Evolutionary conservation across 805 yeast species (phyloP), one percentile per base, ranked within the genome.

Genomic region (Starmerella floris): DNA sequence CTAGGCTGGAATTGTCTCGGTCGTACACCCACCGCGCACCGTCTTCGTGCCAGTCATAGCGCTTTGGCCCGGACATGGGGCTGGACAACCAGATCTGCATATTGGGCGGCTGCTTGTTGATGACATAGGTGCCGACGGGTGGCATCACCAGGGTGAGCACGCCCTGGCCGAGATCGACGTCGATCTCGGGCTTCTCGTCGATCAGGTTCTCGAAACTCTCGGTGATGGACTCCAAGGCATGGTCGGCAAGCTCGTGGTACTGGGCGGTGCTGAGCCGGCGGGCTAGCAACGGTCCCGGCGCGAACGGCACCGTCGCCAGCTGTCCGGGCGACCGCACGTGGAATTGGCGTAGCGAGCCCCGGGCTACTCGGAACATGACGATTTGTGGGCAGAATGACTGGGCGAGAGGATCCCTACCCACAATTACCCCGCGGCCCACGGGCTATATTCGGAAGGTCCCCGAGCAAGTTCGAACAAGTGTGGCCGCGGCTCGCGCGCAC

Each of bases 21-120:
- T 80, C 59, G 11, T 87, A 79, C 11, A 76, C 63, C 98, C 98
- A 91, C 43, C 68, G 65, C 9, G 23, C 21, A 5, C n/a, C 16
- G 3, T 81, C 82, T 33, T 74, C 70, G 34, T 80, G 68, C 48
- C 72, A 73, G 59, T 91, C 97, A 55, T 75, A 81, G 34, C 73
- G 57, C 56, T 85, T 84, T 5, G 98, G 98, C 0, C 98, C 98
- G 6, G 93, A 80, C 3, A 84, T 57, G 0, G 99, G 99, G 35
- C 94, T 81, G 45, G 93, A 76, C 41, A 88, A 69, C 99, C 99
- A 91, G 25, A 91, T 79, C 60, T 91, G 99, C 62, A 83, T 80
- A 63, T 85, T 91, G 3, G 98, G 96, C 1, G 98, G 98, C 62
- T 91, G 97, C 57, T 85, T 88, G 65, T 91, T 91, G 57, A 91